A percentile compares a stretch with the other conserved stretches of the same genome.
Evolutionary conservation across 805 yeast species (phyloP).

Genomic region (Tetrapisispora fleetii): DNA sequence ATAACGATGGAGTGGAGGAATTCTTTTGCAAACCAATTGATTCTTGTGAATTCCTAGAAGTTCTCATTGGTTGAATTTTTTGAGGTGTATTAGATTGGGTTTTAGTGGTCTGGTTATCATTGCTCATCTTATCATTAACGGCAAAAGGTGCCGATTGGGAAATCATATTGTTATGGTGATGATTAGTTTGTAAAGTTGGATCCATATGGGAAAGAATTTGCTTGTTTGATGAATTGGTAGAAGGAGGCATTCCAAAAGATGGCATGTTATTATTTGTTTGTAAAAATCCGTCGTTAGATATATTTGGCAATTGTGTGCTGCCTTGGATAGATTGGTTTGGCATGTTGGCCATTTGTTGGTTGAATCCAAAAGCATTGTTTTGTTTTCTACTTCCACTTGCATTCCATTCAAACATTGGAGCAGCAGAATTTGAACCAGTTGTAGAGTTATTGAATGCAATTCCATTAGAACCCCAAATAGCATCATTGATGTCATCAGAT

Average conservation of each 20-base stretch:
- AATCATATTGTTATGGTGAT: neutral
- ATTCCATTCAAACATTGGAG: constrained; percentile 28
- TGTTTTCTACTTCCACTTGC: constrained; percentile 9
- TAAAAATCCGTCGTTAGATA: constrained; percentile 1
- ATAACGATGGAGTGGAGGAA: constrained; percentile 24
- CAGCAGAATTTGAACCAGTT: constrained; percentile 22
- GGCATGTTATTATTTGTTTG: constrained; percentile 1
- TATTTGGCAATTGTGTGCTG: neutral
- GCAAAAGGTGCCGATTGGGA: constrained; percentile 1
- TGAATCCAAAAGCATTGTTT: constrained; percentile 3
- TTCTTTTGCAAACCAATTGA: constrained; percentile 12
- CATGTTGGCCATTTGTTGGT: neutral
- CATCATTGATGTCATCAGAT: constrained; percentile 28
- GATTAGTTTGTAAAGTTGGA: neutral
- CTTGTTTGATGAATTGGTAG: neutral
- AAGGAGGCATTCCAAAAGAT: constrained; percentile 1
- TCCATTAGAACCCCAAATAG: constrained; percentile 28
- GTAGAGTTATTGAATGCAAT: constrained; percentile 17
- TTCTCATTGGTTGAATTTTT: constrained; percentile 12
- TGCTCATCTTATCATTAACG: constrained; percentile 3
- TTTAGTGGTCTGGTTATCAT: neutral
- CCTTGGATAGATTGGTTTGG: neutral
- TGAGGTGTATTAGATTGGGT: constrained; percentile 12
- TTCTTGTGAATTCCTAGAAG: constrained; percentile 10
- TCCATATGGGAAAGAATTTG: constrained; percentile 1